Evolutionary conservation across 768 basidiomycete genomes (phyloP).

Genomic region (Pleurotus citrinopileatus): DNA sequence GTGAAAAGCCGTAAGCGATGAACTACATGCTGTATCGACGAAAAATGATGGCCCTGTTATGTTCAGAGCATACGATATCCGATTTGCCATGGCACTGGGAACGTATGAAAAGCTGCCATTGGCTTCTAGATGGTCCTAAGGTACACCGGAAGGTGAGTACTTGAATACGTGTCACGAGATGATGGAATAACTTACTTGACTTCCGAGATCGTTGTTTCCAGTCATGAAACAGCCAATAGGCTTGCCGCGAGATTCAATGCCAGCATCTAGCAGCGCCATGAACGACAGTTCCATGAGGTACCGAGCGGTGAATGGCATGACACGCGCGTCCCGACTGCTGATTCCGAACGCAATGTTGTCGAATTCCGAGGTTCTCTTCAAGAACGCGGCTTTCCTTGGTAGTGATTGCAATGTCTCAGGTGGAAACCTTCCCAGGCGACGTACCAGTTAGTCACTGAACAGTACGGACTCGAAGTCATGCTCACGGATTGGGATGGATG

Average conservation of each 20-base stretch:
- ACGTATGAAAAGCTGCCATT: slow-evolving; percentile 29
- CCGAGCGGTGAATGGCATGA: slow-evolving; percentile 31
- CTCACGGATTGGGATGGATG: slow-evolving; percentile 9
- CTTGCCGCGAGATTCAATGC: slow-evolving; percentile 41
- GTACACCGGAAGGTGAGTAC: background rate
- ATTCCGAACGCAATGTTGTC: slow-evolving; percentile 40
- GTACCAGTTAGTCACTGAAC: no score
- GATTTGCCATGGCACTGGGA: slow-evolving; percentile 36
- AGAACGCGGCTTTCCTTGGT: slow-evolving; percentile 25
- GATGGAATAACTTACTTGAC: slow-evolving; percentile 26
- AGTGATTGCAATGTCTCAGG: background rate
- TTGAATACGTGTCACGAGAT: slow-evolving; percentile 11
- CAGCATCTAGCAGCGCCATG: slow-evolving; percentile 43
- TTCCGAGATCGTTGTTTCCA: slow-evolving; percentile 15
- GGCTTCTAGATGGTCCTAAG: slow-evolving; percentile 31
- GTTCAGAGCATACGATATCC: slow-evolving; percentile 38
- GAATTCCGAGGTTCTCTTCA: slow-evolving; percentile 33
- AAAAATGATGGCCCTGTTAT: slow-evolving; percentile 46
- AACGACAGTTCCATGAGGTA: slow-evolving; percentile 36
- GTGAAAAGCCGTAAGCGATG: slow-evolving; percentile 42
- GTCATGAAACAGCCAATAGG: slow-evolving; percentile 42
- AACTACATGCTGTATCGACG: slow-evolving; percentile 49
- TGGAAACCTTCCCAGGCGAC: no score
- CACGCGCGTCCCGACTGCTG: slow-evolving; percentile 28
- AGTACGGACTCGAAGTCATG: slow-evolving; percentile 9